A percentile compares a stretch with the other conserved stretches of the same genome.
Conservation (phyloP, 2,329 filamentous ascomycete genomes). For the Metarhizium rileyi region DNA sequence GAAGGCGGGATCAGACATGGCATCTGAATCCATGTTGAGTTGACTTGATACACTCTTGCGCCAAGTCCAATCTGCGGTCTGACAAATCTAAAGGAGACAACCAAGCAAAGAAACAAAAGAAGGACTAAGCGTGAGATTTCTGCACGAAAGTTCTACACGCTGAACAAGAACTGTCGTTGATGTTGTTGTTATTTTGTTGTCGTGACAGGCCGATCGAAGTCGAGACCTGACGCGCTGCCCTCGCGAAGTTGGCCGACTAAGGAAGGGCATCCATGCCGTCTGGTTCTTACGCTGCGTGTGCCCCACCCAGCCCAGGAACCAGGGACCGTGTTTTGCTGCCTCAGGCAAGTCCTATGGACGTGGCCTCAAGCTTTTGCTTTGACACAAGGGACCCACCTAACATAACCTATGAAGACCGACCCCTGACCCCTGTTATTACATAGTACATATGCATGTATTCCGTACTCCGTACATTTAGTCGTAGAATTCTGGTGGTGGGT, state of each 20-base stretch:
- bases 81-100: neutral
- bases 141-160: neutral
- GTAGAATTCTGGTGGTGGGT: neutral
- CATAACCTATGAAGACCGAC: too few species aligned
- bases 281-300: neutral
- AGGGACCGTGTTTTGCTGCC: slow-evolving; percentile 5
- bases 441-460: too few species aligned
- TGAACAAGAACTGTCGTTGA: slow-evolving; percentile 16
- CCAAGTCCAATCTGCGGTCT: neutral
- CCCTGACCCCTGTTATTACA: too few species aligned
- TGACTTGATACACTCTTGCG: neutral
- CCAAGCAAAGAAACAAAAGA: too few species aligned
- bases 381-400: too few species aligned
- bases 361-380: neutral
- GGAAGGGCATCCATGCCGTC: neutral
- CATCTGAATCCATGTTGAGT: slow-evolving; percentile 44
- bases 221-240: slow-evolving; percentile 12
- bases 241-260: neutral
- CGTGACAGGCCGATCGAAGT: slow-evolving; percentile 7
- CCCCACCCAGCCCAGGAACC: neutral
- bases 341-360: slow-evolving; percentile 1
- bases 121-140: too few species aligned
- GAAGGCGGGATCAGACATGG: slow-evolving; percentile 42
- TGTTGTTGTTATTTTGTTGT: slow-evolving; percentile 12
- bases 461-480: too few species aligned